A percentile compares a stretch with the other conserved stretches of the same genome.
phyloP scores from a whole-genome alignment of 331 rosid species.

The Erythrophleum ivorense region DNA sequence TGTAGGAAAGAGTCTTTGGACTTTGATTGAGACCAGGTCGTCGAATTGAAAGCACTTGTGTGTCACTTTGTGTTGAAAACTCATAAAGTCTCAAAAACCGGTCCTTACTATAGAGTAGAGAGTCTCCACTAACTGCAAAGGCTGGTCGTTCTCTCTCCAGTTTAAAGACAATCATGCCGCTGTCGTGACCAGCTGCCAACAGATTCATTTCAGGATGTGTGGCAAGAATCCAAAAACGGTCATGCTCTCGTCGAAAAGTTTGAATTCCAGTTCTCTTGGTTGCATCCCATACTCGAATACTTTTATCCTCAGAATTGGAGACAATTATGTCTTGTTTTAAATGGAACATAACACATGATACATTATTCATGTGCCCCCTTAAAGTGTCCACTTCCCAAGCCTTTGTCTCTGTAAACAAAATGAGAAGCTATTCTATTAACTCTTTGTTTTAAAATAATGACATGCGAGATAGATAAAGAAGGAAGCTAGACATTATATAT shows the following conservation, averaged over 20 bases:
- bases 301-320: conserved; percentile 97
- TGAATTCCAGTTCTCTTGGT: conserved; percentile 95
- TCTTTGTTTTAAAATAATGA: background rate
- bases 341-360: conserved; percentile 96
- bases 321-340: conserved; percentile 93
- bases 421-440: conserved; percentile 48
- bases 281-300: conserved; percentile 98
- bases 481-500: background rate
- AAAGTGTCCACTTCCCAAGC: conserved; percentile 99
- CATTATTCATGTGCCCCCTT: conserved; percentile 99
- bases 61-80: conserved; percentile 78
- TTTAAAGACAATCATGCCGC: conserved; percentile 98
- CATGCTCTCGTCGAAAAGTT: conserved; percentile 96
- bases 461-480: background rate
- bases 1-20: conserved; percentile 88
- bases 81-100: conserved; percentile 83
- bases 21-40: conserved; percentile 91
- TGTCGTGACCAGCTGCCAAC: conserved; percentile 98
- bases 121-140: conserved; percentile 84
- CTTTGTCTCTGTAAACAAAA: conserved; percentile 79
- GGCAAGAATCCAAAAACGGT: conserved; percentile 97
- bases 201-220: conserved; percentile 98
- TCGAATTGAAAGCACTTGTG: conserved; percentile 89
- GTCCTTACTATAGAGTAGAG: conserved; percentile 74
- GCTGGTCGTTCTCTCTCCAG: conserved; percentile 99